phyloP scores from a whole-genome alignment of 2,329 filamentous ascomycete genomes.

The Lecanoromycetidae sp. region DNA sequence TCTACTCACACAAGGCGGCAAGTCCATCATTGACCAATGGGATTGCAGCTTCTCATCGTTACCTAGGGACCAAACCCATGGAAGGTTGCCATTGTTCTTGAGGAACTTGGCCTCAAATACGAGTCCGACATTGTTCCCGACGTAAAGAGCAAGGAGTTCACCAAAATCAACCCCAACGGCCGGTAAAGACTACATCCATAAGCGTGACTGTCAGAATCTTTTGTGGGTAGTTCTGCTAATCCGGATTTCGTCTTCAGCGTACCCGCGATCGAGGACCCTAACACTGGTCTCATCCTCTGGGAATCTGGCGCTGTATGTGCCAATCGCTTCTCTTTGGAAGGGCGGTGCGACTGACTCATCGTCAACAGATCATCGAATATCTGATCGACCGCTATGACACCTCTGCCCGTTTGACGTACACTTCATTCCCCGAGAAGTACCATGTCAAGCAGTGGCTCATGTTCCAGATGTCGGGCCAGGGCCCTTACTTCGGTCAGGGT shows the following conservation, averaged over 20 bases:
- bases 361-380: constrained; percentile 20
- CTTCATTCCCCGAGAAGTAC: constrained; percentile 25
- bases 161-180: constrained; percentile 8
- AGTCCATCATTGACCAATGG: neutral
- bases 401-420: constrained; percentile 18
- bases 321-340: neutral
- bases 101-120: constrained; percentile 34
- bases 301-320: constrained; percentile 22
- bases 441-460: constrained; percentile 32
- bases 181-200: neutral
- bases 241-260: neutral
- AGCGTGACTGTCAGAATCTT: neutral
- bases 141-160: constrained; percentile 7
- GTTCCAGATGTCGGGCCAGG: constrained; percentile 36
- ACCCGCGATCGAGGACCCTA: constrained; percentile 33
- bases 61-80: constrained; percentile 10
- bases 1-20: constrained; percentile 4
- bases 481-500: constrained; percentile 26
- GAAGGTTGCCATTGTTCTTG: constrained; percentile 34
- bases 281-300: constrained; percentile 36
- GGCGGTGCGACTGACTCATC: neutral
- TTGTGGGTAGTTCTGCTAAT: neutral
- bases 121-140: constrained; percentile 18
- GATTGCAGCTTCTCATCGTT: neutral
- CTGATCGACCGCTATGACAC: constrained; percentile 22